A percentile compares a stretch with the other conserved stretches of the same genome.
These are phyloP conservation scores for Kondoa malvinella DNA, from an alignment of 768 basidiomycete genomes.

Conservation along the genomic window DNA sequence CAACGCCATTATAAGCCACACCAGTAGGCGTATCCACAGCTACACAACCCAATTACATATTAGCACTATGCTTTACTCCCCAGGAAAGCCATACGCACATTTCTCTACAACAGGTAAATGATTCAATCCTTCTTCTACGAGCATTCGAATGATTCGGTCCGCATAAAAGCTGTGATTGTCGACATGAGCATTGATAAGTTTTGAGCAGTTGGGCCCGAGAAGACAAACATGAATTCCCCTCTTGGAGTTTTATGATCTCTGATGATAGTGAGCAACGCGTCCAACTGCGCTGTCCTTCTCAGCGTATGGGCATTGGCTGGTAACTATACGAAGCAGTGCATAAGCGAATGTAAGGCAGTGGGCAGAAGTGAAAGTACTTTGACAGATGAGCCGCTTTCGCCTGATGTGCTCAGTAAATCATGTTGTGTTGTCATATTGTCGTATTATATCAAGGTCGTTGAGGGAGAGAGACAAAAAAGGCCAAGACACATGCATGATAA, in stretches of 20 bases:
- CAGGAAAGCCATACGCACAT: conserved; percentile 29
- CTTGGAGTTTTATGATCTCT: conserved; percentile 62
- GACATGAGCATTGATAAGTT: not conserved
- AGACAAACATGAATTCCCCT: conserved; percentile 93
- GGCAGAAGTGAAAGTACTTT: not conserved
- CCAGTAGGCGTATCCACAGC: conserved; percentile 60
- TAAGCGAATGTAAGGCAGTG: not conserved
- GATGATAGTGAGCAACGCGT: conserved; percentile 52
- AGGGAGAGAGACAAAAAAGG: too few species aligned
- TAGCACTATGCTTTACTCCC: not conserved
- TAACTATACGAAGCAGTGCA: not conserved
- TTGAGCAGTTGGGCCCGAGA: conserved; percentile 37
- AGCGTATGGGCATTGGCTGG: conserved; percentile 1
- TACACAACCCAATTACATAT: not conserved
- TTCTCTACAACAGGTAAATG: conserved; percentile 60
- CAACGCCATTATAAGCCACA: conserved; percentile 53
- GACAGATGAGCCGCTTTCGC: not conserved
- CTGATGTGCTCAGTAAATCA: too few species aligned
- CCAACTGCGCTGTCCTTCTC: conserved; percentile 51
- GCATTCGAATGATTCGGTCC: conserved; percentile 54
- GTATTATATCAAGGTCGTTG: too few species aligned
- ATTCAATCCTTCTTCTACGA: conserved; percentile 54
- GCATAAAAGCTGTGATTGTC: conserved; percentile 7
- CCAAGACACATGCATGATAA: too few species aligned
- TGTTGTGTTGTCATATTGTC: too few species aligned